phyloP scores from a whole-genome alignment of 257 asterid species.

The Handroanthus guayacan region DNA sequence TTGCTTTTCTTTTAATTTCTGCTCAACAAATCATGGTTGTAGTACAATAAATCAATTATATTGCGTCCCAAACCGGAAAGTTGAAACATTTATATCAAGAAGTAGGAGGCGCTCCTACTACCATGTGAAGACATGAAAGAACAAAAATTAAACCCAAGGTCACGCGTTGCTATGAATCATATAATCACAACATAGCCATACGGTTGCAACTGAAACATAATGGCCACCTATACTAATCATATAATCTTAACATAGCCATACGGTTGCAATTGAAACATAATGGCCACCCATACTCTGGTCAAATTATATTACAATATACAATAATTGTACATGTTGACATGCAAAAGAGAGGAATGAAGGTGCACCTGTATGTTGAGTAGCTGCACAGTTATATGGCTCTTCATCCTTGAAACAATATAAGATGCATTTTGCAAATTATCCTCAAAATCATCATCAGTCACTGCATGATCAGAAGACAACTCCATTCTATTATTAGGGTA shows the following conservation, averaged over 20 bases:
- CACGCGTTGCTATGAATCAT: too few species aligned
- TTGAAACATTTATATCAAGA: too few species aligned
- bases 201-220: not conserved
- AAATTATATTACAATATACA: not conserved
- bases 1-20: too few species aligned
- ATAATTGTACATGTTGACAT: not conserved
- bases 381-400: slow-evolving; percentile 66
- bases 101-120: too few species aligned
- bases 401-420: slow-evolving; percentile 70
- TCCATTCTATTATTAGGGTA: slow-evolving; percentile 47
- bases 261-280: not conserved
- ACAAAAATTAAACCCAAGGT: not conserved
- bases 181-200: too few species aligned
- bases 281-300: not conserved
- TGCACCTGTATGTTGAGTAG: slow-evolving; percentile 65
- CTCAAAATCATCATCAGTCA: slow-evolving; percentile 43
- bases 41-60: too few species aligned
- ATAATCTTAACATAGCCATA: too few species aligned
- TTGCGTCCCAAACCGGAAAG: too few species aligned
- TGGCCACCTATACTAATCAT: too few species aligned
- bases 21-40: too few species aligned
- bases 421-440: slow-evolving; percentile 61
- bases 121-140: too few species aligned
- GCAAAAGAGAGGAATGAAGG: slow-evolving; percentile 15
- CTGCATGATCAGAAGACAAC: slow-evolving; percentile 44